Evolutionary conservation across 192 early-diverging fungal species (phyloP).

Genomic region (Pecoramyces ruminantium): DNA sequence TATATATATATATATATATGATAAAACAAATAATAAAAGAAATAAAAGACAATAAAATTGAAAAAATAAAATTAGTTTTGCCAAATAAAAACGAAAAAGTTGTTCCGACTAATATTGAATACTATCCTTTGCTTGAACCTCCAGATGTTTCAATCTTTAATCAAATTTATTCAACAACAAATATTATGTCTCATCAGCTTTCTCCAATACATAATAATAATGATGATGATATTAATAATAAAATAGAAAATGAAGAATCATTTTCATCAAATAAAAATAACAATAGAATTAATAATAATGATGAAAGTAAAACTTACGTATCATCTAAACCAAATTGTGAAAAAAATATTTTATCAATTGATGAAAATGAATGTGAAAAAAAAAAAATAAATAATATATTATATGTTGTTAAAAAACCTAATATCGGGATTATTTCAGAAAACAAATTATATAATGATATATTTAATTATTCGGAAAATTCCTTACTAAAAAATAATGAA

Average conservation of each 20-base stretch:
- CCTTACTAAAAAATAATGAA: too few species aligned
- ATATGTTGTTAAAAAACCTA: not conserved
- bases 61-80: not conserved
- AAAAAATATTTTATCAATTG: not conserved
- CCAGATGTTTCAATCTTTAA: not conserved
- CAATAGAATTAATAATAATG: too few species aligned
- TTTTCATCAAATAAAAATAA: not conserved
- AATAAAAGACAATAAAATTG: not conserved
- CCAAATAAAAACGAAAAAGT: not conserved
- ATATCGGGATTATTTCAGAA: not conserved
- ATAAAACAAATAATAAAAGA: too few species aligned
- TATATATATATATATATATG: too few species aligned
- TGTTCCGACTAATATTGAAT: not conserved
- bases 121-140: not conserved
- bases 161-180: not conserved
- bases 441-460: not conserved
- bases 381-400: not conserved
- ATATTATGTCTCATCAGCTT: not conserved
- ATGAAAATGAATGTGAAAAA: not conserved
- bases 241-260: not conserved
- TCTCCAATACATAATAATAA: not conserved
- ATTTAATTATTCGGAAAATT: not conserved
- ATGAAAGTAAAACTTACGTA: too few species aligned
- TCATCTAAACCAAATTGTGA: too few species aligned
- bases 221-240: not conserved